Evolutionary conservation across 2,329 filamentous ascomycete genomes (phyloP).

Genomic region (Fusarium kyushuense): DNA sequence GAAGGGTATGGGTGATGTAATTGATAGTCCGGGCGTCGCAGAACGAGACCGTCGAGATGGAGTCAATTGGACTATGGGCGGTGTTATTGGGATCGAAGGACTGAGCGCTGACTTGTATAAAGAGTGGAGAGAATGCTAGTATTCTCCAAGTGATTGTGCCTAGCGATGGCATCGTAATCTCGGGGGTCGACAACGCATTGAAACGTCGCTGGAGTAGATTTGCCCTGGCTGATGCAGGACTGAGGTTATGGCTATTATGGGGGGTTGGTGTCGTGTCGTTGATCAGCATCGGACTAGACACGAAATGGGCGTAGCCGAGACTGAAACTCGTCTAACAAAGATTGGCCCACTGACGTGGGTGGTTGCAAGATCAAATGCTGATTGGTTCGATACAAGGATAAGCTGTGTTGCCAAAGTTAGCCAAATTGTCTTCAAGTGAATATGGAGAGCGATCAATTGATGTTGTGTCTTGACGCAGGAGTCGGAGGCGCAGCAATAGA

Average conservation of each 20-base stretch:
- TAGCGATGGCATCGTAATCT: slow-evolving; percentile 39
- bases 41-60: slow-evolving; percentile 22
- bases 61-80: slow-evolving; percentile 16
- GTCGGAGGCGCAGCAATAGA: neutral
- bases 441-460: neutral
- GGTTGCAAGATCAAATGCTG: neutral
- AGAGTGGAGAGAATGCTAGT: slow-evolving; percentile 23
- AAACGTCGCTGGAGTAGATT: slow-evolving; percentile 16
- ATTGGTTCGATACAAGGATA: slow-evolving; percentile 15
- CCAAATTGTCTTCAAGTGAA: neutral
- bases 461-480: neutral
- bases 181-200: slow-evolving; percentile 30
- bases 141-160: slow-evolving; percentile 25
- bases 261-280: slow-evolving; percentile 27
- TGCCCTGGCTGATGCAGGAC: neutral
- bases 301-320: slow-evolving; percentile 10
- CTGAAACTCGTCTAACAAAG: slow-evolving; percentile 18
- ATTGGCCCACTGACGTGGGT: slow-evolving; percentile 14
- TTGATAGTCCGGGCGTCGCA: slow-evolving; percentile 77
- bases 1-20: slow-evolving; percentile 82
- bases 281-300: slow-evolving; percentile 26
- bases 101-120: slow-evolving; percentile 18
- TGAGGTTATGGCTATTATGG: slow-evolving; percentile 3
- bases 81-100: slow-evolving; percentile 9
- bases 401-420: slow-evolving; percentile 1